Percentiles rank a stretch among this genome's conserved stretches.
Evolutionary conservation across 1,139 yeast species (phyloP).

Genomic region (Lodderomyces elongisporus): DNA sequence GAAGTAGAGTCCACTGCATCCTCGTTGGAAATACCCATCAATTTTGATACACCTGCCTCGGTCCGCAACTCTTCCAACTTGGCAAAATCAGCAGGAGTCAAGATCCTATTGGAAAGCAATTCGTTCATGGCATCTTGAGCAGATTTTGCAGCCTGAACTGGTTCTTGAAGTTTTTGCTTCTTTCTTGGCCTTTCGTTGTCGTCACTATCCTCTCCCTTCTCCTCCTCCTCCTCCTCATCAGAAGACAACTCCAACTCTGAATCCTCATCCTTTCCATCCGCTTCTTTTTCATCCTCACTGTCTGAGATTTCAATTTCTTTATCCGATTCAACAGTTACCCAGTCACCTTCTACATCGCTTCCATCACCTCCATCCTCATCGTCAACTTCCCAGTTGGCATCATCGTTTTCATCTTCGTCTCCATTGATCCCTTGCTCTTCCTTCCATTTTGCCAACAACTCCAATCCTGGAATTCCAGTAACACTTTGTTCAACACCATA

Average conservation of each 20-base stretch:
- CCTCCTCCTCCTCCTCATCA: slow-evolving; percentile 31
- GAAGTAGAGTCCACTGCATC: slow-evolving; percentile 77
- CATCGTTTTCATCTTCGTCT: slow-evolving; percentile 35
- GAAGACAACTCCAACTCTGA: slow-evolving; percentile 36
- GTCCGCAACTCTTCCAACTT: slow-evolving; percentile 81
- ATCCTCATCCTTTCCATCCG: slow-evolving; percentile 30
- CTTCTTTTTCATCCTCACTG: slow-evolving; percentile 29
- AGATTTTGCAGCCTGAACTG: slow-evolving; percentile 19
- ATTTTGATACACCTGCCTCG: slow-evolving; percentile 78
- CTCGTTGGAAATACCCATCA: slow-evolving; percentile 67
- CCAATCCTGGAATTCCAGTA: slow-evolving; percentile 83
- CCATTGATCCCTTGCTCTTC: slow-evolving; percentile 56
- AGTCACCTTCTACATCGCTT: slow-evolving; percentile 58
- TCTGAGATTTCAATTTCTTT: slow-evolving; percentile 53
- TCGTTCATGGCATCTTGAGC: slow-evolving; percentile 49
- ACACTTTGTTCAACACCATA: slow-evolving; percentile 69
- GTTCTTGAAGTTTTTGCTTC: slow-evolving; percentile 17
- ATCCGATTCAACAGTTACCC: slow-evolving; percentile 58
- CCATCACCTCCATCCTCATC: slow-evolving; percentile 33
- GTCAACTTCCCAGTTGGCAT: slow-evolving; percentile 43
- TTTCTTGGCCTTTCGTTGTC: slow-evolving; percentile 22
- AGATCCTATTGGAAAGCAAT: slow-evolving; percentile 66
- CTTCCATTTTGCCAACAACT: slow-evolving; percentile 84
- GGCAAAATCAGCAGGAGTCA: slow-evolving; percentile 97
- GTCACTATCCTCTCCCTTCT: slow-evolving; percentile 32